Conservation (phyloP, 495 filamentous ascomycete species). For the Penicillium mononematosum region DNA sequence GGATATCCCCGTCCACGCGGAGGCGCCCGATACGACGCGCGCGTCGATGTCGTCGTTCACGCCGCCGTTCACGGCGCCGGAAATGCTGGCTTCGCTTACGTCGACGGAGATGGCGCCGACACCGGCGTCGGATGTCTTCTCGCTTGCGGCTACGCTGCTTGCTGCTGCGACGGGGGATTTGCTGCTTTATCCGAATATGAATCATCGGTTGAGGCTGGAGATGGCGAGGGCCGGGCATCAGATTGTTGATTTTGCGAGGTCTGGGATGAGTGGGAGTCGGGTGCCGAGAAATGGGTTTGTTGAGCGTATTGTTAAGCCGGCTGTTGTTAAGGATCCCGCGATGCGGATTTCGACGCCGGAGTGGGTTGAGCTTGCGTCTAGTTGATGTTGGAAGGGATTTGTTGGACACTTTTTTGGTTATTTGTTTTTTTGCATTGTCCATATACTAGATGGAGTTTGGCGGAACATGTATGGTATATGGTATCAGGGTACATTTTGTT, state of each 20-base stretch:
- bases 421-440: slow-evolving; percentile 13
- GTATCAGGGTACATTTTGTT: slow-evolving; percentile 6
- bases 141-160: slow-evolving; percentile 56
- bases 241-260: slow-evolving; percentile 46
- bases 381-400: slow-evolving; percentile 7
- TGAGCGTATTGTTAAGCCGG: slow-evolving; percentile 41
- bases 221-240: slow-evolving; percentile 51
- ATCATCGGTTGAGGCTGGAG: slow-evolving; percentile 41
- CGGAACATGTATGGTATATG: slow-evolving; percentile 6
- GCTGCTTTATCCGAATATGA: slow-evolving; percentile 49
- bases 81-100: slow-evolving; percentile 42
- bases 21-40: slow-evolving; percentile 18
- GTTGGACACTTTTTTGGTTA: slow-evolving; percentile 6
- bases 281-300: slow-evolving; percentile 46
- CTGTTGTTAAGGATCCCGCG: slow-evolving; percentile 43
- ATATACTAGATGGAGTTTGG: slow-evolving; percentile 21
- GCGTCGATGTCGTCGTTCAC: slow-evolving; percentile 51
- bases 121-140: slow-evolving; percentile 42
- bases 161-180: slow-evolving; percentile 54
- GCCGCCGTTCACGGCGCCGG: slow-evolving; percentile 58
- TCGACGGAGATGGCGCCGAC: slow-evolving; percentile 21
- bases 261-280: slow-evolving; percentile 39
- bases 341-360: slow-evolving; percentile 36
- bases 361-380: slow-evolving; percentile 32
- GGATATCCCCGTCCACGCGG: slow-evolving; percentile 22